Evolutionary conservation across 1,284 basidiomycete genomes (phyloP), one percentile per base, ranked within the genome.

Genomic region (Bjerkandera adusta): DNA sequence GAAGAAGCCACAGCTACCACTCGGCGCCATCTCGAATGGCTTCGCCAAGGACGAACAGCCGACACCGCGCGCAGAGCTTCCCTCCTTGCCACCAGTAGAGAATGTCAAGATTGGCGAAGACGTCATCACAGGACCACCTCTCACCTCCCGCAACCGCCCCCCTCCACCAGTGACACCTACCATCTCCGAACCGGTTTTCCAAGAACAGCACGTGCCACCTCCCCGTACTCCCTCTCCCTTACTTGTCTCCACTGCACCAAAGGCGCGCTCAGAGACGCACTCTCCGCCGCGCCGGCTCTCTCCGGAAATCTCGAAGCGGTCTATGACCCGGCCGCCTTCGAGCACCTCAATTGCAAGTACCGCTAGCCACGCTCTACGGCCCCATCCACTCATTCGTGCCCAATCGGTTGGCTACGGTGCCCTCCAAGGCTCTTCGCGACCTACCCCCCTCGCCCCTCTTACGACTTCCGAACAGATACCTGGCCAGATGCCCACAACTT

Each of bases 311-410:
- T 57, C 60, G 33, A 63, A 65, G 45, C 59, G 68, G 36, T 65
- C 74, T 22, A 57, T 66, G 57, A 70, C 79, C n/a, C 78, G 84
- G 16, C 81, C 83, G 11, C 73, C 82, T 25, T 86, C 85, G 3
- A 75, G 67, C 15, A 79, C 83, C 57, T 84, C 83, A 16, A 59
- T 76, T 26, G 57, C 66, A 36, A 69, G 69, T 48, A 66, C 64
- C 40, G 51, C 49, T 15, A 22, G 49, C 54, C 60, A 67, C 26
- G 61, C 66, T 13, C 65, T 84, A 42, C 81, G 83, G 16, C 85
- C 83, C 1, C 85, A 89, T 59, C 86, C 85, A 5, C 72, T 89
- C 42, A 86, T 89, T 52, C 81, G 85, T 45, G 84, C 83, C 7
- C 73, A 81, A 53, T 85, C 85, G 0, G 79, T 75, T 49, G 78